These are phyloP conservation scores for Zygoascus ofunaensis DNA, from an alignment of 805 yeast genomes.

Conservation along the genomic window DNA sequence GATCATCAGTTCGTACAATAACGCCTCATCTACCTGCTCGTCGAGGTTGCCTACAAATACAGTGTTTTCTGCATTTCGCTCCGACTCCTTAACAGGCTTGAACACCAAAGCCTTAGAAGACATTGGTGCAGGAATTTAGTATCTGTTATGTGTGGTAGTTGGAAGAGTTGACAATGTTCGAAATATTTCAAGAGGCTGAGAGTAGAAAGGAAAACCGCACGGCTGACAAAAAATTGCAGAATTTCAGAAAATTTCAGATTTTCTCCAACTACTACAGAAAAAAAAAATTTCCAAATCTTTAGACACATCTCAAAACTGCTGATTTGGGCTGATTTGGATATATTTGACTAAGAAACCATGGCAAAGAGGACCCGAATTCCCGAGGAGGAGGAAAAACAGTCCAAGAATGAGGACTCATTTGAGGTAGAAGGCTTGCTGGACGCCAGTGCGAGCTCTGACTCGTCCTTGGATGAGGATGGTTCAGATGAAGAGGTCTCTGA, in stretches of 20 bases:
- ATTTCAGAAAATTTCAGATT: too few species aligned
- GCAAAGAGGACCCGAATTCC: neutral
- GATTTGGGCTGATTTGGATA: too few species aligned
- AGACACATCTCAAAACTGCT: too few species aligned
- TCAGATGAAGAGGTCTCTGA: slow-evolving; percentile 18
- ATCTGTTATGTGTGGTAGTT: too few species aligned
- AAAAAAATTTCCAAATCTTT: neutral
- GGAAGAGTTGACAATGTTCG: too few species aligned
- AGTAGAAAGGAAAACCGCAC: too few species aligned
- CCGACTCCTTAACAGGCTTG: slow-evolving; percentile 28
- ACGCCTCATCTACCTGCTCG: slow-evolving; percentile 56
- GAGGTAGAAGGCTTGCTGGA: slow-evolving; percentile 14
- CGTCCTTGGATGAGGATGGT: slow-evolving; percentile 19
- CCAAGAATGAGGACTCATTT: slow-evolving; percentile 12
- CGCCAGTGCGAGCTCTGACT: slow-evolving; percentile 18
- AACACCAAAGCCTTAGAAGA: neutral
- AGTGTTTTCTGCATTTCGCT: slow-evolving; percentile 53
- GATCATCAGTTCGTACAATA: slow-evolving; percentile 71
- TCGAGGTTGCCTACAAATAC: slow-evolving; percentile 79
- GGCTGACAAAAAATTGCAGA: too few species aligned
- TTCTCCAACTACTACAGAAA: too few species aligned
- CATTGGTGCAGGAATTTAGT: too few species aligned
- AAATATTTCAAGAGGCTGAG: too few species aligned
- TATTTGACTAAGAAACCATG: neutral
- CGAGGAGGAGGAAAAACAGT: slow-evolving; percentile 1